phyloP scores from a whole-genome alignment of 176 grass and related monocot genomes.

The Carex scoparia region DNA sequence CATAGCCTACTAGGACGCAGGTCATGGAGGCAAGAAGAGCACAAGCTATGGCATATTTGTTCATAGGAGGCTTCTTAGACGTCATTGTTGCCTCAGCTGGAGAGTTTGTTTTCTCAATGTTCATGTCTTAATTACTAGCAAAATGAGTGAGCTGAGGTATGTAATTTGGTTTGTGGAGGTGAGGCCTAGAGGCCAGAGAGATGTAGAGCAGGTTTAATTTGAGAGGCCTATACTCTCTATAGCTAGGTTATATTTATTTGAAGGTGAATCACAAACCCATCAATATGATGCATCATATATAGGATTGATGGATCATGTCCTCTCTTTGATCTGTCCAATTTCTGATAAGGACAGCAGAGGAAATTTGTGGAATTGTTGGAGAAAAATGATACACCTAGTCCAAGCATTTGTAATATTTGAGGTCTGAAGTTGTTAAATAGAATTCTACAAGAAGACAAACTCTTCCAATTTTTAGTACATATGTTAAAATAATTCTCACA shows the following conservation, averaged over 20 bases:
- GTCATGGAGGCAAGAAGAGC: conserved; percentile 29
- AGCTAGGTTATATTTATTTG: neutral
- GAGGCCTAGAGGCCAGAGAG: neutral
- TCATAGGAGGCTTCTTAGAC: conserved; percentile 10
- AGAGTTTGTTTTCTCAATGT: conserved; percentile 11
- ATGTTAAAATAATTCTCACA: too few relatives aligned
- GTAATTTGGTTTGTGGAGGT: neutral
- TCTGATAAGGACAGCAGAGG: neutral
- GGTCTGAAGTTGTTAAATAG: too few relatives aligned
- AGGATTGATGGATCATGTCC: neutral
- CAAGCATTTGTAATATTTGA: neutral
- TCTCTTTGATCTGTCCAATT: neutral
- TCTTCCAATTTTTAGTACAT: too few relatives aligned
- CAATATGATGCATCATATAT: neutral
- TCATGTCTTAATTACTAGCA: neutral
- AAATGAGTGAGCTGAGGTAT: neutral
- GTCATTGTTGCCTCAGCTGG: neutral
- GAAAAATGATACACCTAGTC: neutral
- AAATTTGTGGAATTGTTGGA: neutral
- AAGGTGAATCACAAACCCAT: neutral
- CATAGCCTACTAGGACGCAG: conserved; percentile 17
- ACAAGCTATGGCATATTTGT: conserved; percentile 27
- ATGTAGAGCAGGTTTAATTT: neutral
- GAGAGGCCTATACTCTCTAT: neutral
- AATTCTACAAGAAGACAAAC: neutral